phyloP scores from a whole-genome alignment of 2,329 filamentous ascomycete species.

The Phaeosphaeriaceae sp. region DNA sequence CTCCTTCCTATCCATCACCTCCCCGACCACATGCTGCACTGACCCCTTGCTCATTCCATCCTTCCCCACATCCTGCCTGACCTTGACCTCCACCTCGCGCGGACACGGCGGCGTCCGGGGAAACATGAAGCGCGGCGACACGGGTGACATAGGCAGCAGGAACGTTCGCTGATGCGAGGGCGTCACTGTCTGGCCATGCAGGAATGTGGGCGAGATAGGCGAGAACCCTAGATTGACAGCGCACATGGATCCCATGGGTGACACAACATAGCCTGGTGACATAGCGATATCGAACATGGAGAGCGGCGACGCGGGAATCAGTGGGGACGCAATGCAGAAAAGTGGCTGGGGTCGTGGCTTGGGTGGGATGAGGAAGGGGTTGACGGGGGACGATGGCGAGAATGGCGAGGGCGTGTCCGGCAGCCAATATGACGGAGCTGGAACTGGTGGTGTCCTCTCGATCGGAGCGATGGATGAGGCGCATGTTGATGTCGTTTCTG shows the following conservation, averaged over 20 bases:
- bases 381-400: constrained; percentile 12
- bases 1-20: constrained; percentile 1
- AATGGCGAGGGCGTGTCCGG: constrained; percentile 22
- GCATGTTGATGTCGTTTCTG: constrained; percentile 1
- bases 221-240: not conserved
- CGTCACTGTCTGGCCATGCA: not conserved
- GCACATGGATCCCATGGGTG: constrained; percentile 10
- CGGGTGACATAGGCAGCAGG: not conserved
- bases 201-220: not conserved
- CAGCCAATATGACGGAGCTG: constrained; percentile 25
- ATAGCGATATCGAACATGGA: constrained; percentile 25
- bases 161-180: not conserved
- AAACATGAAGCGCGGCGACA: constrained; percentile 20
- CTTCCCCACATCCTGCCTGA: not conserved
- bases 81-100: not conserved
- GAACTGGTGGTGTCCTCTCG: constrained; percentile 12
- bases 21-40: not conserved
- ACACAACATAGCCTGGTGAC: constrained; percentile 13
- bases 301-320: constrained; percentile 25
- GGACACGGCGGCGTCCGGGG: constrained; percentile 19
- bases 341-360: not conserved
- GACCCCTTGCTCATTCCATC: not conserved
- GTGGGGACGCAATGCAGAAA: constrained; percentile 13
- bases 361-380: too few relatives aligned
- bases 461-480: not conserved